Evolutionary conservation across 371 early-diverging fungal genomes (phyloP).

Genomic region (Rhizopus sp.): DNA sequence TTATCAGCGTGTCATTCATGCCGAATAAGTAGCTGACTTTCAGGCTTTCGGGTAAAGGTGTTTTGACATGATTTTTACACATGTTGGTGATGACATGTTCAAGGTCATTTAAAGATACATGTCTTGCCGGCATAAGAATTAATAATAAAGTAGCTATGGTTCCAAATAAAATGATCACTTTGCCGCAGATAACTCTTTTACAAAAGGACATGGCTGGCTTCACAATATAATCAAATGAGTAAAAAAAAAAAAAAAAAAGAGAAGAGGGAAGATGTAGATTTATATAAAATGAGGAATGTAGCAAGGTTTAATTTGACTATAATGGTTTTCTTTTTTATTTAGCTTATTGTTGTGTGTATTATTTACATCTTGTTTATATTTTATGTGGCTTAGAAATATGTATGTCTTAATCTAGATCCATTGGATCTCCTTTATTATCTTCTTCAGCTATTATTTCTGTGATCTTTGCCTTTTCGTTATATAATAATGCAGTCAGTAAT

Average conservation of each 20-base stretch:
- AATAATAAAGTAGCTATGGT: neutral
- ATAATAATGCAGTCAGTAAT: too few relatives aligned
- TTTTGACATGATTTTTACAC: neutral
- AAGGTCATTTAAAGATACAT: constrained; percentile 8
- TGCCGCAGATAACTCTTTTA: constrained; percentile 4
- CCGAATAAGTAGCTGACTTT: neutral
- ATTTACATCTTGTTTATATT: neutral
- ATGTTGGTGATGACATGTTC: constrained; percentile 18
- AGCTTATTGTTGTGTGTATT: neutral
- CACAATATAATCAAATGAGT: neutral
- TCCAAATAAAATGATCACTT: neutral
- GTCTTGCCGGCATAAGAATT: neutral
- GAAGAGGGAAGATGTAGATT: neutral
- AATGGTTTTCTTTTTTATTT: too few relatives aligned
- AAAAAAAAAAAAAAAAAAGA: neutral
- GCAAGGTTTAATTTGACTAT: neutral
- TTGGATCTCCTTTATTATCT: constrained; percentile 3
- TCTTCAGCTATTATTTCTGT: neutral
- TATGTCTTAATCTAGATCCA: constrained; percentile 7
- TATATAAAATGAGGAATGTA: too few relatives aligned
- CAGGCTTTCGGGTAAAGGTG: neutral
- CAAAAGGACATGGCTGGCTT: neutral
- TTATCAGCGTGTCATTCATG: neutral
- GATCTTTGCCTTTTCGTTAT: neutral
- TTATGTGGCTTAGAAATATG: neutral